Conservation (phyloP, 1,284 basidiomycete genomes). For the Microbotryomycetes sp. region DNA sequence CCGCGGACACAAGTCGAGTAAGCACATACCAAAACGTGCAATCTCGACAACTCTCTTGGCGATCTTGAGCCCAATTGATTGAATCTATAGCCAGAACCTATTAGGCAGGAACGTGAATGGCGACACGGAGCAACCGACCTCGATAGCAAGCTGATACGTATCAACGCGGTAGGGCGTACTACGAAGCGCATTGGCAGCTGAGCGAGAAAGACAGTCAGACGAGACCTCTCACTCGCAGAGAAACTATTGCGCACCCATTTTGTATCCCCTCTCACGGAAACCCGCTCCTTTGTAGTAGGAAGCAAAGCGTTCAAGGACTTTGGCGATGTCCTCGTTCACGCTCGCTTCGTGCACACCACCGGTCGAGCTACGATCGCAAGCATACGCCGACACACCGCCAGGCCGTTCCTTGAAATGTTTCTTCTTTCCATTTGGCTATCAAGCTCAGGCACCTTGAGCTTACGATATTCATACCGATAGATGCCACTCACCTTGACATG, state of each 20-base stretch:
- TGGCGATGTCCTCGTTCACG: conserved; percentile 24
- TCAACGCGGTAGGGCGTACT: conserved; percentile 44
- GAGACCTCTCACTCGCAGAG: no score
- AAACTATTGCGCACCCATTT: background rate
- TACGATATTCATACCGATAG: no score
- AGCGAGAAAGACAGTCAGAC: background rate
- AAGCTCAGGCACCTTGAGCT: no score
- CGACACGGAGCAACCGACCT: conserved; percentile 59
- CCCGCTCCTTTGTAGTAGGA: conserved; percentile 14
- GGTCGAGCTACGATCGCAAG: conserved; percentile 4
- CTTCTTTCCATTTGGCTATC: background rate
- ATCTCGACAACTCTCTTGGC: conserved; percentile 65
- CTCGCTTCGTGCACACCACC: conserved; percentile 7
- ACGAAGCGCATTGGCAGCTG: conserved; percentile 22
- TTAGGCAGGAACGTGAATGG: no score
- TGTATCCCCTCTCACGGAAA: conserved; percentile 24
- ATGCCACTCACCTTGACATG: background rate
- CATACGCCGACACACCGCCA: conserved; percentile 3
- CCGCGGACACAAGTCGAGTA: no score
- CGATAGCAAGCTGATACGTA: conserved; percentile 55
- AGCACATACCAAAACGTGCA: conserved; percentile 58
- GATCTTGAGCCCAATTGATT: conserved; percentile 4
- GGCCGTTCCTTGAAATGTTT: background rate
- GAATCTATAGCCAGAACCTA: no score
- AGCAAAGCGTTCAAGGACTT: conserved; percentile 15